Percentiles rank a stretch among this genome's conserved stretches.
phyloP scores from a whole-genome alignment of 2,329 filamentous ascomycete species.

The Cryphonectria parasitica region DNA sequence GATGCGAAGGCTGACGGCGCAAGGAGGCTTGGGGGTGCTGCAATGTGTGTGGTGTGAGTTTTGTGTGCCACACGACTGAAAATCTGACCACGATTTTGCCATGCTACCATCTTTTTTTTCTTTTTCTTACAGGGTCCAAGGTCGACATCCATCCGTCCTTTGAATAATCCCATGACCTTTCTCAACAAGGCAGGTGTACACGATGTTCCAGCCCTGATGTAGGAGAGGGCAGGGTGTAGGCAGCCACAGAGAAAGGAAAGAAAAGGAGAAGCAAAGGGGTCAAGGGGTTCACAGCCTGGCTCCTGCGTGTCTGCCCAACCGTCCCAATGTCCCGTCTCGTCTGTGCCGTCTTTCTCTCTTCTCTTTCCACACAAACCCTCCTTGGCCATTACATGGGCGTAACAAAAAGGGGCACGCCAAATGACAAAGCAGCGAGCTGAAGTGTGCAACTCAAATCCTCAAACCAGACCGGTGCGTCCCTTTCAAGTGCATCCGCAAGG shows the following conservation, averaged over 20 bases:
- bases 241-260: not conserved
- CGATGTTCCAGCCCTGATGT: not conserved
- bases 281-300: not conserved
- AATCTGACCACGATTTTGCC: not conserved
- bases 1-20: constrained; percentile 1
- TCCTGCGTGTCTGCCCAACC: constrained; percentile 1
- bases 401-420: not conserved
- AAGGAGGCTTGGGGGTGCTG: constrained; percentile 1
- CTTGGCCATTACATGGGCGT: not conserved
- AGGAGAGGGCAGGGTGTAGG: not conserved
- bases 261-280: not conserved
- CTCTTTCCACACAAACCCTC: not conserved
- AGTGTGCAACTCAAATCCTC: not conserved
- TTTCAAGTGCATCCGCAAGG: constrained; percentile 13
- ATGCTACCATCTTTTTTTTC: not conserved
- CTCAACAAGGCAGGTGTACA: not conserved
- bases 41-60: not conserved
- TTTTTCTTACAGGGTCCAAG: not conserved
- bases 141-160: not conserved
- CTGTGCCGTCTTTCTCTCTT: not conserved
- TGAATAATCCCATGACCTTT: not conserved
- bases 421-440: not conserved
- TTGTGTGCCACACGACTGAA: not conserved
- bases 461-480: not conserved
- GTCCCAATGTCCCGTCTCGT: not conserved